A percentile compares a stretch with the other conserved stretches of the same genome.
Evolutionary conservation across 805 yeast genomes (phyloP).

Genomic region (Saturnispora gosingensis): DNA sequence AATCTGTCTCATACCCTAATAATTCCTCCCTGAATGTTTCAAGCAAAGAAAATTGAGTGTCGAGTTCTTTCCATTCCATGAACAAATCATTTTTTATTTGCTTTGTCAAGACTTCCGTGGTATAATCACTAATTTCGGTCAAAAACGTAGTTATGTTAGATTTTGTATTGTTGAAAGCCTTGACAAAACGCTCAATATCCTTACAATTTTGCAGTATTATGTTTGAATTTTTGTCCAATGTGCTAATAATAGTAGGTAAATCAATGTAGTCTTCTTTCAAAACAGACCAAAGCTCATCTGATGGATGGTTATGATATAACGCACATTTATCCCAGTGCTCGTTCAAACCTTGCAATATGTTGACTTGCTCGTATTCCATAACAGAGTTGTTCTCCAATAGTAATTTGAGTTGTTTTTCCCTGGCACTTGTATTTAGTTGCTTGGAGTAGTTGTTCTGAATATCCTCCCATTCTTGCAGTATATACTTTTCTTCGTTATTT

Average conservation of each 20-base stretch:
- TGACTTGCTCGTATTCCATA: slow-evolving; percentile 62
- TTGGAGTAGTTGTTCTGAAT: slow-evolving; percentile 15
- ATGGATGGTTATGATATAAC: slow-evolving; percentile 30
- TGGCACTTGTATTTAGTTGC: slow-evolving; percentile 10
- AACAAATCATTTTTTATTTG: slow-evolving; percentile 8
- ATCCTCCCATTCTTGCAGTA: slow-evolving; percentile 16
- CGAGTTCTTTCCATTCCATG: slow-evolving; percentile 2
- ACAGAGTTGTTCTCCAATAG: slow-evolving; percentile 33
- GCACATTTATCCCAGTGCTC: slow-evolving; percentile 76
- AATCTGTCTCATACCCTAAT: slow-evolving; percentile 33
- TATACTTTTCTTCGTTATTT: slow-evolving; percentile 19
- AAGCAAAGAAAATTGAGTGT: slow-evolving; percentile 7
- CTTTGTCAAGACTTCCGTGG: slow-evolving; percentile 3
- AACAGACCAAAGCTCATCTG: slow-evolving; percentile 34
- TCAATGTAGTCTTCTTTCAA: slow-evolving; percentile 46
- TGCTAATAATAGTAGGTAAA: slow-evolving; percentile 44
- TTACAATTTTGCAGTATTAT: slow-evolving; percentile 23
- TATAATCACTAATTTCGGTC: slow-evolving; percentile 7
- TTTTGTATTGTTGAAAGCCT: slow-evolving; percentile 16
- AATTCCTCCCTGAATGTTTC: slow-evolving; percentile 14
- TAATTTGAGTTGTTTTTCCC: slow-evolving; percentile 18
- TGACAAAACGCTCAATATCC: slow-evolving; percentile 19
- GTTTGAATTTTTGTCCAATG: slow-evolving; percentile 32
- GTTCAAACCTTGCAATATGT: slow-evolving; percentile 59
- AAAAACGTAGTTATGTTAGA: slow-evolving; percentile 5